Percentiles rank a stretch among this genome's conserved stretches.
Conservation (phyloP, 768 basidiomycete genomes). For the Gymnopilus junonius region DNA sequence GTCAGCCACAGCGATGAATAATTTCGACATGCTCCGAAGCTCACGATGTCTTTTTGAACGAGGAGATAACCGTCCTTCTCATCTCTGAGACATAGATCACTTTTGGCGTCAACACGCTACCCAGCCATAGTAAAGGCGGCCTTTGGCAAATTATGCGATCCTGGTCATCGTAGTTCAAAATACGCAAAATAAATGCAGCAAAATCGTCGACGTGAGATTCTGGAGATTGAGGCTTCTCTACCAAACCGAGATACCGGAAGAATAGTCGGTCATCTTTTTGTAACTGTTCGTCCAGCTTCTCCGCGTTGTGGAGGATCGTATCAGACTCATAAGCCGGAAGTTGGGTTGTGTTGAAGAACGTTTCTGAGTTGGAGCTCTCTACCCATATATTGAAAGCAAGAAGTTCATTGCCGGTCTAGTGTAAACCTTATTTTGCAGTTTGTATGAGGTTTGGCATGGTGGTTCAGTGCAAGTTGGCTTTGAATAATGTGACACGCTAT, state of each 20-base stretch:
- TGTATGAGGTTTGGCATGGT: slow-evolving; percentile 5
- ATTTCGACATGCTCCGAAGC: background rate
- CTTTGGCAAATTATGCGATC: slow-evolving; percentile 14
- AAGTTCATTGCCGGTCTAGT: slow-evolving; percentile 16
- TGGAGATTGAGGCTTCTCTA: background rate
- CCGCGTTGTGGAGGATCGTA: slow-evolving; percentile 14
- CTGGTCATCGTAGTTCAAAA: slow-evolving; percentile 17
- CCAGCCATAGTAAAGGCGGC: slow-evolving; percentile 28
- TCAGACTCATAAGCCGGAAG: slow-evolving; percentile 4
- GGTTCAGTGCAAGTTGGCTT: no score
- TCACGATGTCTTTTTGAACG: slow-evolving; percentile 27
- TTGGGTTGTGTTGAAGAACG: slow-evolving; percentile 9
- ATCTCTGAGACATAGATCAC: slow-evolving; percentile 29
- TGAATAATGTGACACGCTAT: no score
- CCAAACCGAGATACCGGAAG: slow-evolving; percentile 14
- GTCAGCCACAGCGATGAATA: background rate
- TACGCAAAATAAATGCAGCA: slow-evolving; percentile 11
- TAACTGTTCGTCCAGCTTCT: slow-evolving; percentile 8
- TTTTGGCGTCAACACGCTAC: slow-evolving; percentile 19
- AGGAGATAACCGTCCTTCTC: slow-evolving; percentile 24
- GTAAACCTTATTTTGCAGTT: slow-evolving; percentile 3
- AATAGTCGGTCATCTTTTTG: slow-evolving; percentile 13
- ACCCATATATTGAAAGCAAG: slow-evolving; percentile 13
- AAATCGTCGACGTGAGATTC: slow-evolving; percentile 18
- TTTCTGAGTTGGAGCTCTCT: background rate